Evolutionary conservation across 1,284 basidiomycete species (phyloP).

Genomic region (Clitocybe nebularis): DNA sequence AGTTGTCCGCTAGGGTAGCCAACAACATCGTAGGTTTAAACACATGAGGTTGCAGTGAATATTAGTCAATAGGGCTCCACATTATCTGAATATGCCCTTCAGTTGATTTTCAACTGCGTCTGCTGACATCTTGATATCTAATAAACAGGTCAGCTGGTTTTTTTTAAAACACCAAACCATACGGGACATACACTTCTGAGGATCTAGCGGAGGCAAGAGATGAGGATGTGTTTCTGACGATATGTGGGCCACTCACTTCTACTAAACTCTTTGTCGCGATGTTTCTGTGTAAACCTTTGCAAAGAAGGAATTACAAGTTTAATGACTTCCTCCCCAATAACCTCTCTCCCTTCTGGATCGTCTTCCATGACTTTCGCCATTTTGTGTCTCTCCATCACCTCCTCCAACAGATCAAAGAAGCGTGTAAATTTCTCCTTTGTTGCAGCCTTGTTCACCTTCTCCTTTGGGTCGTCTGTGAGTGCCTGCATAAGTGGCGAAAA

Average conservation of each 20-base stretch:
- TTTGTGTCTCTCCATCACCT: constrained; percentile 69
- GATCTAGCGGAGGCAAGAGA: constrained; percentile 42
- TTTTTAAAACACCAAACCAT: not conserved
- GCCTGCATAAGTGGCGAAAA: constrained; percentile 72
- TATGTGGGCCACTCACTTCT: constrained; percentile 53
- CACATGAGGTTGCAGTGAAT: too few relatives aligned
- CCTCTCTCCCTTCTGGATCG: constrained; percentile 53
- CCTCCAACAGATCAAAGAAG: constrained; percentile 75
- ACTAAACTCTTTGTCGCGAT: constrained; percentile 76
- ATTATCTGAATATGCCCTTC: constrained; percentile 52
- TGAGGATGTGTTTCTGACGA: constrained; percentile 6
- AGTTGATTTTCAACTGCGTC: constrained; percentile 74
- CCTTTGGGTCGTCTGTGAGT: constrained; percentile 64
- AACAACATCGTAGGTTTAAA: too few relatives aligned
- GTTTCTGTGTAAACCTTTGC: constrained; percentile 68
- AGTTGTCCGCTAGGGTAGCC: too few relatives aligned
- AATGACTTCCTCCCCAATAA: constrained; percentile 65
- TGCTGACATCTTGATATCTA: constrained; percentile 75
- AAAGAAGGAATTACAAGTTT: constrained; percentile 72
- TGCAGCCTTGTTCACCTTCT: constrained; percentile 52
- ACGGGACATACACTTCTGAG: constrained; percentile 66
- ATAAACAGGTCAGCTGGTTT: constrained; percentile 9
- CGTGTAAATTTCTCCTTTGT: constrained; percentile 77
- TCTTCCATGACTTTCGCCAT: constrained; percentile 67
- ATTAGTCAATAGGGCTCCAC: too few relatives aligned